Evolutionary conservation across 2,329 filamentous ascomycete genomes (phyloP).

Genomic region (Colletotrichum cereale): DNA sequence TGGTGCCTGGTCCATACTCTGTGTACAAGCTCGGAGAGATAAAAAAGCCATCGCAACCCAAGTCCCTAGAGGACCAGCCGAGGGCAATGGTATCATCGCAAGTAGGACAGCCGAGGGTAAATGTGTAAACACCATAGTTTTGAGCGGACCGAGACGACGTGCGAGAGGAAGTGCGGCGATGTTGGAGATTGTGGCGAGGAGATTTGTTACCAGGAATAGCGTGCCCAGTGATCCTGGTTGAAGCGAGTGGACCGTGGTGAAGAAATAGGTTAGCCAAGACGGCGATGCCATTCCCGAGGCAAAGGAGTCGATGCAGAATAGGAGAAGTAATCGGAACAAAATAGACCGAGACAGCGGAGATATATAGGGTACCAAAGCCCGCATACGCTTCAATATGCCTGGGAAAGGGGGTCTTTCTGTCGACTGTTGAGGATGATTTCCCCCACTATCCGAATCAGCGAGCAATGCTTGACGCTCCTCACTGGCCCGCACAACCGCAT

Average conservation of each 20-base stretch:
- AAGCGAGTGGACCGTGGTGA: constrained; percentile 61
- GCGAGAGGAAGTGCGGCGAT: constrained; percentile 67
- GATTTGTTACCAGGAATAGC: constrained; percentile 66
- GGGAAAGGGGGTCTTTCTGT: constrained; percentile 17
- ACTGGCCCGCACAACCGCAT: background rate
- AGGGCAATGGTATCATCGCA: constrained; percentile 70
- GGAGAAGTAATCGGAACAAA: constrained; percentile 35
- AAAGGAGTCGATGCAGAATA: constrained; percentile 39
- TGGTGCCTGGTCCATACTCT: constrained; percentile 79
- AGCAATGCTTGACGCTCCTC: constrained; percentile 14
- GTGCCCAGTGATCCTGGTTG: constrained; percentile 64
- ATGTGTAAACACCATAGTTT: constrained; percentile 83
- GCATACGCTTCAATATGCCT: constrained; percentile 22
- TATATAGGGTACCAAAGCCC: constrained; percentile 34
- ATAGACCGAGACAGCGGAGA: constrained; percentile 36
- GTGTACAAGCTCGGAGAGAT: constrained; percentile 70
- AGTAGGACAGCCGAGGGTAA: constrained; percentile 77
- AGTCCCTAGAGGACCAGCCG: constrained; percentile 51
- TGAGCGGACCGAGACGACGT: constrained; percentile 71
- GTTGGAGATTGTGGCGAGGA: constrained; percentile 64
- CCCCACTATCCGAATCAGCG: background rate
- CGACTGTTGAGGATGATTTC: background rate
- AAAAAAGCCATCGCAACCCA: constrained; percentile 70
- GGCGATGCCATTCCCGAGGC: constrained; percentile 77
- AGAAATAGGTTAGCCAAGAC: constrained; percentile 71